Evolutionary conservation across 768 basidiomycete species (phyloP), one percentile per base, ranked within the genome.

Genomic region (Termitomyces sp.): DNA sequence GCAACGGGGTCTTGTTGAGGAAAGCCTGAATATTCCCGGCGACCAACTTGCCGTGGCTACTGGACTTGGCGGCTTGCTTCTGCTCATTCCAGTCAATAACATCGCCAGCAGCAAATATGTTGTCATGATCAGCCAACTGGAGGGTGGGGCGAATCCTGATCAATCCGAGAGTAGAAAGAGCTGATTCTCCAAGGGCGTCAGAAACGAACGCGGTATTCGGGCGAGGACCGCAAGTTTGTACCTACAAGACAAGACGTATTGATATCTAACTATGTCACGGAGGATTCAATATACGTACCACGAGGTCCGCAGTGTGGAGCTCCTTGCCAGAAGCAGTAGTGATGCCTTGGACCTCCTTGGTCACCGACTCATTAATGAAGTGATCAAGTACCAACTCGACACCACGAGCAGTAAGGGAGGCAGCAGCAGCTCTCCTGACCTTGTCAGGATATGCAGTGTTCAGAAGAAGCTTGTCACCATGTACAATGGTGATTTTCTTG

Each of bases 41-140:
- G 30, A 81, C 71, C 35, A 86, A 60, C 1, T 55, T 58, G 0
- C 71, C 76, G 55, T 89, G 88, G 5, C 61, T 64, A 3, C 52
- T 23, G 0, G 72, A 70, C 64, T 88, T 88, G 14, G 64, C 67
- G 0, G 70, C 67, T 49, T 77, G 85, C 62, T 88, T 88, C 67
- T 88, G 82, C 66, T 88, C 87, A 1, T 71, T 58, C 76, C 79
- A 84, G 37, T 85, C 82, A 56, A 86, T 79, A 52, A 83, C 75
- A 63, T 90, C 88, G 2, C 88, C 88, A 5, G 71, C 76, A 0
- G 87, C 88, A 57, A 86, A 88, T 14, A 90, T 79, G 57, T 77
- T 75, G 1, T 80, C 69, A 63, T 85, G 67, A 0, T 70, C 70
- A 2, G 62, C 64, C 2, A 89, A 66, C 61, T 87, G 85, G 25